These are phyloP conservation scores for Omphalea diandra DNA, from an alignment of 441 rosid species.

Conservation along the genomic window DNA sequence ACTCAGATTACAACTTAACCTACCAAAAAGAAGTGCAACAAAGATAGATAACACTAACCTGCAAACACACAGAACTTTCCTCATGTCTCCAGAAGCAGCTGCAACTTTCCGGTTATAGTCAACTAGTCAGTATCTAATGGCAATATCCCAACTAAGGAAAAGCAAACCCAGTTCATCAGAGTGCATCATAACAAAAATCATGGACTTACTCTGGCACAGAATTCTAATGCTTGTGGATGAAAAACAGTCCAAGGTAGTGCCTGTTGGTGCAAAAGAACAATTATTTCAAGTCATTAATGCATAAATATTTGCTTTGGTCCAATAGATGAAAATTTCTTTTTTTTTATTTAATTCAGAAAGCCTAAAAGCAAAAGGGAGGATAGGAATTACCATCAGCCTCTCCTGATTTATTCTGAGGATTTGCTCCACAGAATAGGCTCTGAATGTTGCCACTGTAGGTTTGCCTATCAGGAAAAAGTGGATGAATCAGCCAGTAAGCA, in stretches of 20 bases:
- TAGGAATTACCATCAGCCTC: conserved; percentile 66
- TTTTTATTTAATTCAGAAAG: not conserved
- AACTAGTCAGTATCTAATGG: conserved; percentile 19
- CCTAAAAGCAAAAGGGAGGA: not conserved
- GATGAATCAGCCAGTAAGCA: conserved; percentile 19
- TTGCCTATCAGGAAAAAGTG: conserved; percentile 49
- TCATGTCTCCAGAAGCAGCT: conserved; percentile 95
- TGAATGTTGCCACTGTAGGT: conserved; percentile 73
- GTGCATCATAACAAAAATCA: not conserved
- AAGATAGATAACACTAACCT: conserved; percentile 44
- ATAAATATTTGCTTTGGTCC: not conserved
- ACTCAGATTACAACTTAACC: not conserved
- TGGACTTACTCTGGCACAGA: conserved; percentile 90
- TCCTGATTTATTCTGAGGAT: conserved; percentile 69
- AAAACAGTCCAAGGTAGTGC: conserved; percentile 59
- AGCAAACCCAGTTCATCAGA: not conserved
- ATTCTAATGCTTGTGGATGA: conserved; percentile 83
- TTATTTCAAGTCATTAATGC: not conserved
- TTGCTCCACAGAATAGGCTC: conserved; percentile 83
- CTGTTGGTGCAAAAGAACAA: conserved; percentile 39
- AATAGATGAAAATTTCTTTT: not conserved
- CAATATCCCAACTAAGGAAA: conserved; percentile 13
- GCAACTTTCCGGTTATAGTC: conserved; percentile 70
- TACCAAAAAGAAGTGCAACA: not conserved
- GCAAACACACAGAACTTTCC: conserved; percentile 89